Evolutionary conservation across 2,329 filamentous ascomycete species (phyloP).

Genomic region (Pestalotiopsis sp.): DNA sequence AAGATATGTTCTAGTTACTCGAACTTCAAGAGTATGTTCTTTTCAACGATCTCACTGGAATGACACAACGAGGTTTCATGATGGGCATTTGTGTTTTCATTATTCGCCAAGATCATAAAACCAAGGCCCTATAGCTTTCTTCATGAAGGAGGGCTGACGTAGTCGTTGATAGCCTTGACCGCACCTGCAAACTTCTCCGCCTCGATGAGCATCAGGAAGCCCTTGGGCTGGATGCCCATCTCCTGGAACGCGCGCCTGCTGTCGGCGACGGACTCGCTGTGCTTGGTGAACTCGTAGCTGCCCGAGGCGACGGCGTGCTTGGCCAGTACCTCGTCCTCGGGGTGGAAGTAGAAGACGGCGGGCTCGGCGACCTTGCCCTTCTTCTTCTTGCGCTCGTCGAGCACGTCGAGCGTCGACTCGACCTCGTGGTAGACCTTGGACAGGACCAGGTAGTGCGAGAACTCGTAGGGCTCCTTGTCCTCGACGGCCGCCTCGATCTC

Average conservation of each 20-base stretch:
- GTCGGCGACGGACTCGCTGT: conserved; percentile 81
- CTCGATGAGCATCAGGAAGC: conserved; percentile 86
- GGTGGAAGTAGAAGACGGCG: conserved; percentile 87
- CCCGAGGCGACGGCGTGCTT: conserved; percentile 72
- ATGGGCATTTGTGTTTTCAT: not conserved
- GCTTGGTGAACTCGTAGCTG: conserved; percentile 78
- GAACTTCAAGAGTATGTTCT: too few species aligned
- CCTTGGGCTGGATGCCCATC: conserved; percentile 81
- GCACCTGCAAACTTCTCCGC: conserved; percentile 74
- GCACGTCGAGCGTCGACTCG: conserved; percentile 75
- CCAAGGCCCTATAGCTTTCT: not conserved
- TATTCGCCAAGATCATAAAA: not conserved
- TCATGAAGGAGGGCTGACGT: conserved; percentile 59
- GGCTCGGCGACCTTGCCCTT: conserved; percentile 65
- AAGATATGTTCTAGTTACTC: not conserved
- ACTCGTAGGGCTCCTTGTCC: conserved; percentile 89
- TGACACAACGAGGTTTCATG: not conserved
- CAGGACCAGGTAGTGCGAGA: conserved; percentile 89
- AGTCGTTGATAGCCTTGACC: conserved; percentile 76
- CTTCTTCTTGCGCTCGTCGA: conserved; percentile 64
- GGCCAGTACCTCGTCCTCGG: conserved; percentile 89
- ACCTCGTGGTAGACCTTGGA: conserved; percentile 94
- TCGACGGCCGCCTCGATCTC: conserved; percentile 88
- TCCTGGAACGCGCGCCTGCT: conserved; percentile 96
- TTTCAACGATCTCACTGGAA: not conserved